Evolutionary conservation across 1,284 basidiomycete species (phyloP).

Genomic region (Malassezia dermatis): DNA sequence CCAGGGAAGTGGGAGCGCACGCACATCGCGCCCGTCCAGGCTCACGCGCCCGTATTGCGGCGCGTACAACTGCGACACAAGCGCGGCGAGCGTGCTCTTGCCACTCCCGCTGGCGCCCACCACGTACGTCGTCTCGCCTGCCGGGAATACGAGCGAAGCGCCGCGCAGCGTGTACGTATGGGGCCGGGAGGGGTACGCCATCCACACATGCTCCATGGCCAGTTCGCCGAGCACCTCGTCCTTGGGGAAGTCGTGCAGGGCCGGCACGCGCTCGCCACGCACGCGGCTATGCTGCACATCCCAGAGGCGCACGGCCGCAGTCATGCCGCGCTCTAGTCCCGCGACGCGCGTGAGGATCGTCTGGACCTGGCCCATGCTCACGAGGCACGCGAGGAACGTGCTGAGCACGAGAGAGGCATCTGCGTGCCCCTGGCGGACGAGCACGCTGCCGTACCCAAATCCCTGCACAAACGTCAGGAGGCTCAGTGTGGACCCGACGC

Average conservation of each 20-base stretch:
- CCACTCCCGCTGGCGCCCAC: conserved; percentile 83
- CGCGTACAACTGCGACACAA: conserved; percentile 69
- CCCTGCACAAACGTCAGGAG: conserved; percentile 91
- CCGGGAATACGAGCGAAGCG: conserved; percentile 63
- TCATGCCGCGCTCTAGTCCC: conserved; percentile 71
- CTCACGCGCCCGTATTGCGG: conserved; percentile 53
- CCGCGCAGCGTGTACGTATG: conserved; percentile 56
- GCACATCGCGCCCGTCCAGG: conserved; percentile 71
- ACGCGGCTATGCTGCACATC: conserved; percentile 43
- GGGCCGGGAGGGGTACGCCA: conserved; percentile 76
- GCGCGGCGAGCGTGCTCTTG: conserved; percentile 78
- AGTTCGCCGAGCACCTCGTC: conserved; percentile 5
- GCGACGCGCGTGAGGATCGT: conserved; percentile 71
- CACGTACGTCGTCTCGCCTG: conserved; percentile 78
- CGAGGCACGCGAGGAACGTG: conserved; percentile 90
- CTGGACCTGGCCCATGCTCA: conserved; percentile 75
- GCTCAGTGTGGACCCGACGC: conserved; percentile 59
- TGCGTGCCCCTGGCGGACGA: conserved; percentile 64
- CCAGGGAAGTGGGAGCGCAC: conserved; percentile 63
- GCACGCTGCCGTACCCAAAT: conserved; percentile 86
- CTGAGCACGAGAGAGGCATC: conserved; percentile 73
- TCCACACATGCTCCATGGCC: conserved; percentile 56
- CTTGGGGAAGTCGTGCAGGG: neutral
- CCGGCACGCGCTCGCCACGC: neutral
- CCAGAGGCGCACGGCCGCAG: conserved; percentile 64